A percentile compares a stretch with the other conserved stretches of the same genome.
Conservation (phyloP, 257 asterid genomes). For the Ilex aquifolium region DNA sequence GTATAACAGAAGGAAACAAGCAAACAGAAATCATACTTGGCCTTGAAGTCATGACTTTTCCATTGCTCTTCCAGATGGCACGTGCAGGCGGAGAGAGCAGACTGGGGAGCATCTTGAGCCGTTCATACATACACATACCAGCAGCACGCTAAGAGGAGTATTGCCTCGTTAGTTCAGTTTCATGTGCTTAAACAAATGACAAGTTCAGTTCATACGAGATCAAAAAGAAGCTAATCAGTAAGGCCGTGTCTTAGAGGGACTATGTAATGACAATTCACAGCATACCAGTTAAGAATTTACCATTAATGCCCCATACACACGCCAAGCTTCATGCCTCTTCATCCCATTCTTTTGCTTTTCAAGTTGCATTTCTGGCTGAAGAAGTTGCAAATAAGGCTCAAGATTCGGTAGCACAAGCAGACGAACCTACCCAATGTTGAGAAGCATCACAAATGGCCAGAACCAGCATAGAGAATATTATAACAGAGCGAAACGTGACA, state of each 20-base stretch:
- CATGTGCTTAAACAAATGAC: too few species aligned
- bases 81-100: constrained; percentile 43
- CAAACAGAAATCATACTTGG: background rate
- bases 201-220: too few species aligned
- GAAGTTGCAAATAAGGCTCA: constrained; percentile 64
- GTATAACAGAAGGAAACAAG: background rate
- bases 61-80: constrained; percentile 44
- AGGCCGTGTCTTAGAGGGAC: background rate
- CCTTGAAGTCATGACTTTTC: constrained; percentile 32
- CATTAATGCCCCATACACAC: constrained; percentile 85
- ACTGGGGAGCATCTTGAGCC: constrained; percentile 66
- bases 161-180: constrained; percentile 16
- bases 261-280: background rate
- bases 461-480: too few species aligned
- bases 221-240: too few species aligned
- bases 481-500: too few species aligned
- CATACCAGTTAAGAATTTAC: constrained; percentile 28
- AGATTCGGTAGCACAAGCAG: constrained; percentile 80
- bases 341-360: constrained; percentile 87
- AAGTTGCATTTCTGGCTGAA: constrained; percentile 94
- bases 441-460: too few species aligned
- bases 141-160: constrained; percentile 65
- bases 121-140: constrained; percentile 70
- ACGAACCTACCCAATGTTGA: constrained; percentile 41
- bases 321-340: constrained; percentile 98